Evolutionary conservation across 176 grass and related monocot genomes (phyloP).

Genomic region (Avena atlantica): DNA sequence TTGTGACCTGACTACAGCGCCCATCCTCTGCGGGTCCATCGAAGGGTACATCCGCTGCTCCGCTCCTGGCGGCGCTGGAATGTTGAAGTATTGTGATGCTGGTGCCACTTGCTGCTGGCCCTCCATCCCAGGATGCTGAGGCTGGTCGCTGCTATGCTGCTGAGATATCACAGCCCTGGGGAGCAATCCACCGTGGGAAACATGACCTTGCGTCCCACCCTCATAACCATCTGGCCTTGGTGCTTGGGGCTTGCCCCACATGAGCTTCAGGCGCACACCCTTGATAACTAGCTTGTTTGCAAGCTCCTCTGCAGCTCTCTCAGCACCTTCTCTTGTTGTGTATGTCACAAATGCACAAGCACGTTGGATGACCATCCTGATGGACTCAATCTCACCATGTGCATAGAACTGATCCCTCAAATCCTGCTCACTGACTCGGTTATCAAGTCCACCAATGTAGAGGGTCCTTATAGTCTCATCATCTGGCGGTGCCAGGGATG

Average conservation of each 20-base stretch:
- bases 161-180: conserved; percentile 93
- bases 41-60: conserved; percentile 82
- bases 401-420: conserved; percentile 92
- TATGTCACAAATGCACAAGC: conserved; percentile 90
- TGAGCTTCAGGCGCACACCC: conserved; percentile 88
- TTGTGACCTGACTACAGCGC: conserved; percentile 66
- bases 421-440: conserved; percentile 77
- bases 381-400: conserved; percentile 95
- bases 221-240: conserved; percentile 74
- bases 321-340: conserved; percentile 87
- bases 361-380: conserved; percentile 92
- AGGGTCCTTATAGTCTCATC: conserved; percentile 93
- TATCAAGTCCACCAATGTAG: conserved; percentile 89
- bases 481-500: conserved; percentile 79
- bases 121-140: conserved; percentile 63
- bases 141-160: conserved; percentile 73
- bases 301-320: conserved; percentile 92
- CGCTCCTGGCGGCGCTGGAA: conserved; percentile 61
- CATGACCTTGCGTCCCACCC: conserved; percentile 63
- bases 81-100: conserved; percentile 80
- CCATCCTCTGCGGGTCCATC: conserved; percentile 98
- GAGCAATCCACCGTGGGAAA: conserved; percentile 80
- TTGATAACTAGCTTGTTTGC: conserved; percentile 96
- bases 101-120: conserved; percentile 54
- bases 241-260: conserved; percentile 93